Evolutionary conservation across 1,284 basidiomycete genomes (phyloP), one percentile per base, ranked within the genome.

Genomic region (Anthracocystis panici-leucophaei): DNA sequence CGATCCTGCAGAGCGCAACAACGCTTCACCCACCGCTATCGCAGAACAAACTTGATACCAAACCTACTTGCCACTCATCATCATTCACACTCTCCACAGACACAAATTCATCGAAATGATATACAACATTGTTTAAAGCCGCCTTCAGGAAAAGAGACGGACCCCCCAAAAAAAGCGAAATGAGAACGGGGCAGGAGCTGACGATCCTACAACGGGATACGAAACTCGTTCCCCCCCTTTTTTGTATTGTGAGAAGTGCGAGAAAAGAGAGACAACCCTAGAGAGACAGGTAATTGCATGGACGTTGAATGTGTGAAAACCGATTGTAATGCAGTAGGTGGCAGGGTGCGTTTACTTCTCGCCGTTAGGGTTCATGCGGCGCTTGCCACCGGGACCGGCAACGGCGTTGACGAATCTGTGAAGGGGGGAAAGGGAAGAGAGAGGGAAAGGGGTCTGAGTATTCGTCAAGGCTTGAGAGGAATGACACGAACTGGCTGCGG

Each of bases 351-450:
- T 73, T 81, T 82, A 78, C 79, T 79, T 81, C 75, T 82, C 81
- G 58, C 78, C 74, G 81, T 84, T 82, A 57, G 83, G 75, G 81
- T 85, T 85, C 95, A 97, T 96, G 88, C 91, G 91, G 88, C 95
- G 91, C 90, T 97, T 97, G 88, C 94, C 95, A 81, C 92, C 92
- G 75, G 93, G 92, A 71, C 92, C 89, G 74, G 91, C 90, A 71
- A 93, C 94, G 77, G 95, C 94, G 87, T 97, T 97, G 84, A 98
- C 95, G 90, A 95, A 95, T 87, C 93, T 94, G 60, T 31, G 6
- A 14, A 42, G 40, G 12, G 18, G 10, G 10, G 23, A 25, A 35
- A 2, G 10, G 46, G n/a, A 46, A 9, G 42, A 41, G 18, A 33
- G 18, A 16, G 18, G 27, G 12, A 18, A 23, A 21, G 5, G 11